Evolutionary conservation across 371 early-diverging fungal genomes (phyloP).

Genomic region (Mortierella sp.): DNA sequence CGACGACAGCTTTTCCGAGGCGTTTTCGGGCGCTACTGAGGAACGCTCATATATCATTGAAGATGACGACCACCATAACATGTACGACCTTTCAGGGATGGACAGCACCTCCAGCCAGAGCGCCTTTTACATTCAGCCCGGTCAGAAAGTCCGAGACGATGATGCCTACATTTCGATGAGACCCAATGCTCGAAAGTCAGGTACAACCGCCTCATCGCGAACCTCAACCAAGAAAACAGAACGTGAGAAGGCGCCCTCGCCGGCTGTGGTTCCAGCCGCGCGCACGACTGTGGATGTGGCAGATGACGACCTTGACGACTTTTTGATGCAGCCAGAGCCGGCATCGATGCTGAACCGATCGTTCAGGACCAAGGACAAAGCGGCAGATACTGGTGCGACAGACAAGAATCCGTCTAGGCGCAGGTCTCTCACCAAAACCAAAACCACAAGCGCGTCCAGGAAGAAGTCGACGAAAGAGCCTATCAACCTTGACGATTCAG

Average conservation of each 20-base stretch:
- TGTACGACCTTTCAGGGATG: conserved; percentile 19
- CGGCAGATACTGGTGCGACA: background rate
- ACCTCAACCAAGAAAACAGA: background rate
- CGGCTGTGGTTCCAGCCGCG: conserved; percentile 1
- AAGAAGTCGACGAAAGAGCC: conserved; percentile 18
- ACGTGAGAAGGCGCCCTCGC: background rate
- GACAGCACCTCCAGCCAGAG: conserved; percentile 42
- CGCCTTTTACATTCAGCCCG: conserved; percentile 45
- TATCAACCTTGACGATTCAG: conserved; percentile 39
- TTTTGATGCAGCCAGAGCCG: conserved; percentile 42
- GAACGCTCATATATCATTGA: conserved; percentile 6
- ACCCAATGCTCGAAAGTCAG: background rate
- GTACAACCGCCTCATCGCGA: background rate
- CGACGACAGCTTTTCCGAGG: background rate
- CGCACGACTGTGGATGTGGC: conserved; percentile 2
- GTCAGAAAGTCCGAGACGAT: conserved; percentile 24
- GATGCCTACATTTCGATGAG: conserved; percentile 16
- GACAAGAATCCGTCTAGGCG: background rate
- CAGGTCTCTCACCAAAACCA: conserved; percentile 1
- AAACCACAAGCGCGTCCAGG: background rate
- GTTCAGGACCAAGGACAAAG: conserved; percentile 22
- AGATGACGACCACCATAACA: conserved; percentile 5
- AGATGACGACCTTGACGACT: conserved; percentile 47
- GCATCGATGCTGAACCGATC: conserved; percentile 45
- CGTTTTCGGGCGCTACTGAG: background rate